phyloP scores from a whole-genome alignment of 179 eudicot genomes.

The Spinacia oleracea region DNA sequence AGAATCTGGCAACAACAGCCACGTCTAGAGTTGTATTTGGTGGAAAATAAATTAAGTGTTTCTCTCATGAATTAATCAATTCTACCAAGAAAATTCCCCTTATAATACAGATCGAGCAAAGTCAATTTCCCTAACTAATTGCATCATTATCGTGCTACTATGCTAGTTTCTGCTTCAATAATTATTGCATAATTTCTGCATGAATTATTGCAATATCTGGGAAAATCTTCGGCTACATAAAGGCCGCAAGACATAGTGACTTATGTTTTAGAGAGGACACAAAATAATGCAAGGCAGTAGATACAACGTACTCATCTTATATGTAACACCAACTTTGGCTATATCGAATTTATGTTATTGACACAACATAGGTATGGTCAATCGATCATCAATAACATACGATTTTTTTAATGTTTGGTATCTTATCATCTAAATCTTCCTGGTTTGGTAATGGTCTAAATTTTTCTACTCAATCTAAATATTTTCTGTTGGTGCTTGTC shows the following conservation, averaged over 20 bases:
- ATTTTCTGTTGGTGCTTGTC: too few relatives aligned
- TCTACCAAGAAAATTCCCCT: background rate
- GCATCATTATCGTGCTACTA: background rate
- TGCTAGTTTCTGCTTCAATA: background rate
- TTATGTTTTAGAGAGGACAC: too few relatives aligned
- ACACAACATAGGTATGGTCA: too few relatives aligned
- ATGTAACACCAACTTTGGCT: too few relatives aligned
- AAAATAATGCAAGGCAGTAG: too few relatives aligned
- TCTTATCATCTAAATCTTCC: too few relatives aligned
- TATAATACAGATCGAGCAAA: background rate
- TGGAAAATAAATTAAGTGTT: background rate
- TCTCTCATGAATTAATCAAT: background rate
- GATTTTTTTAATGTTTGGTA: too few relatives aligned
- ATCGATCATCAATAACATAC: too few relatives aligned
- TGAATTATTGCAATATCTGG: background rate
- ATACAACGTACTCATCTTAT: too few relatives aligned
- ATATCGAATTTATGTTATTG: too few relatives aligned
- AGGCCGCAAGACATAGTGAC: background rate
- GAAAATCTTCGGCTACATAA: background rate
- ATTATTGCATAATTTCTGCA: slow-evolving; percentile 4
- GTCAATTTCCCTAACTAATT: background rate
- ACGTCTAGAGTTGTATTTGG: background rate
- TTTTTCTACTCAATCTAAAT: too few relatives aligned
- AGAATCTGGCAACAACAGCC: background rate
- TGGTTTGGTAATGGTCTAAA: too few relatives aligned